Base-by-base conservation (phyloP, 1,284 basidiomycete genomes). In the Cryptococcus hybrid region DNA sequence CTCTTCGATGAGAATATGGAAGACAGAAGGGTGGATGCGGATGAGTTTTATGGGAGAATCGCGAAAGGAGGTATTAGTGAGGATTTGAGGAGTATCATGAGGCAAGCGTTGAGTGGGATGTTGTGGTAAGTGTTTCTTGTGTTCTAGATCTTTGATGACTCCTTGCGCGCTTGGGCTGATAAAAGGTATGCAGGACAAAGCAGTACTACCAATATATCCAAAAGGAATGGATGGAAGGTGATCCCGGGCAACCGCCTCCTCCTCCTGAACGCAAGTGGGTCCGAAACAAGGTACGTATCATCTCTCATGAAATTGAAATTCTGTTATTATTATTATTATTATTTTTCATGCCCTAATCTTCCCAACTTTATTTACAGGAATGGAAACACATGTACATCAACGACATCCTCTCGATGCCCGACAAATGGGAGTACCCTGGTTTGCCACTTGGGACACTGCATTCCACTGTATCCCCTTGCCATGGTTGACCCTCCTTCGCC, bases 351-450 rank as follows among this genome's bases (percentile, higher is more conserved):
- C 43, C n/a, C 24, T 45, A 13, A 39, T 40, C 44, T 35, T 7
- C n/a, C 43, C 24, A 8, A 44, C 43, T 7, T 11, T 44, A 2
- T 12, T 24, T 24, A 47, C 65, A 90, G 87, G 89, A 92, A 67
- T 97, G 93, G 93, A 87, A 86, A 61, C 95, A 99, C 78, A 83
- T 99, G 80, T 87, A 98, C 76, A 88, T 94, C 62, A 90, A 91
- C 59, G 95, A 99, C 75, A 87, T 99, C 63, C 83, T 99, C 47
- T 96, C 93, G 7, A 98, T 99, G 95, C 95, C 95, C 7, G 95
- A 98, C 80, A 98, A 98, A 87, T 98, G 95, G 95, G 95, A 99
- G 78, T 96, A 95, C 70, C 92, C 1, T 95, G 94, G 83, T 95
- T 92, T 68, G 91, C 92, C 83, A 64, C 90, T 71, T 84, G 93